Base-by-base conservation (phyloP, 345 rosid genomes). In the Camelina hispida region DNA sequence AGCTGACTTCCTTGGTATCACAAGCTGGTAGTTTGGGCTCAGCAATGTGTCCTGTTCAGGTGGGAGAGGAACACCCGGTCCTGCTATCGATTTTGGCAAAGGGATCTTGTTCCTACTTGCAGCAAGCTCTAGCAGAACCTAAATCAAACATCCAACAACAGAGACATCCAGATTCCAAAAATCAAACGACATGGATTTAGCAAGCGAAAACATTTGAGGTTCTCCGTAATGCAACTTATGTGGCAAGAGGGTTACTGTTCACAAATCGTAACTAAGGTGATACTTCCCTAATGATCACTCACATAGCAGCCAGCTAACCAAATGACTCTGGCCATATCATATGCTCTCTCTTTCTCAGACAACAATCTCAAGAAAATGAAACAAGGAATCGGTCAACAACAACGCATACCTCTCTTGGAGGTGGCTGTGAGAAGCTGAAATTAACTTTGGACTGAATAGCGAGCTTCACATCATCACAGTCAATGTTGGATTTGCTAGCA, bases 351-450 rank as follows among this genome's bases (percentile, higher is more conserved):
- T 23, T n/a, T 2, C 22, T 61, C 32, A 48, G 50, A 34, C 42
- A 61, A 60, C 37, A 48, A 34, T 10, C 16, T 59, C 11, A 23
- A 40, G 8, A 28, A 50, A 9, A 14, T 14, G 13, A 32, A 66
- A 18, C 6, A 51, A 55, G 52, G 9, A 55, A 57, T n/a, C 23
- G 17, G 17, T 15, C 22, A 20, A 20, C 4, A 6, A 37, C 34
- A 50, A 51, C 2, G 20, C 7, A 9, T 79, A 89, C 98, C 91
- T 91, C 98, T 86, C 98, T 75, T 0, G 97, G 91, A 7, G 97
- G 97, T 34, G 98, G 97, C 48, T 94, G 99, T 3, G 97, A 90
- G 85, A 92, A 89, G 86, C 93, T 90, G 83, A 86, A 89, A 73
- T 88, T 91, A 57, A 87, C 92, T 87, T 87, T 92, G 1, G 99